Conservation (phyloP, 495 filamentous ascomycete species). For the Pyrenula massariospora region DNA sequence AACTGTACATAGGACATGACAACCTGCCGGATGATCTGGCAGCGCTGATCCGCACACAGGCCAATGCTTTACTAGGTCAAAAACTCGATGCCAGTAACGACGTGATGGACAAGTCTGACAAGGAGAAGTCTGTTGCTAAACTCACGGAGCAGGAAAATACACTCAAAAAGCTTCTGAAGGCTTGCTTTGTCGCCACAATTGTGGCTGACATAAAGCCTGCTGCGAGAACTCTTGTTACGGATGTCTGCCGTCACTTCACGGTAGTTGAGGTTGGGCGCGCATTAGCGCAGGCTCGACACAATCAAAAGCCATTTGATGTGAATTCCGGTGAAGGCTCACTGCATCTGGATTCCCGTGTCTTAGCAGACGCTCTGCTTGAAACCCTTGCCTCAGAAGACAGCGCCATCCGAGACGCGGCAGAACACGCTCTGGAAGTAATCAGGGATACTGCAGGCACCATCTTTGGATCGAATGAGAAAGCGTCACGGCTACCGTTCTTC, state of each 20-base stretch:
- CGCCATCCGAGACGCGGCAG: slow-evolving; percentile 72
- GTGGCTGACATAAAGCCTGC: slow-evolving; percentile 65
- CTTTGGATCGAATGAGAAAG: slow-evolving; percentile 60
- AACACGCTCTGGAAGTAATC: slow-evolving; percentile 61
- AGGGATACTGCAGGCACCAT: slow-evolving; percentile 69
- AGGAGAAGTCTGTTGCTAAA: slow-evolving; percentile 73
- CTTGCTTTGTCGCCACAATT: slow-evolving; percentile 75
- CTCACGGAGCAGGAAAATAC: slow-evolving; percentile 69
- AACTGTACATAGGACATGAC: slow-evolving; percentile 80
- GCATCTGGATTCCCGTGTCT: slow-evolving; percentile 68
- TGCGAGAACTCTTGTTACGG: slow-evolving; percentile 59
- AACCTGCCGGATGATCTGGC: slow-evolving; percentile 81
- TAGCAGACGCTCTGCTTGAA: slow-evolving; percentile 82
- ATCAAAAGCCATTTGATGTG: slow-evolving; percentile 65
- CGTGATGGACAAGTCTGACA: slow-evolving; percentile 53
- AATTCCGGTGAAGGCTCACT: slow-evolving; percentile 76
- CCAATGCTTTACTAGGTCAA: slow-evolving; percentile 64
- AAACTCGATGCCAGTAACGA: slow-evolving; percentile 53
- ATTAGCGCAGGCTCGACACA: slow-evolving; percentile 62
- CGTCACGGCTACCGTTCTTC: slow-evolving; percentile 70
- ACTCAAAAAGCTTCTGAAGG: slow-evolving; percentile 77
- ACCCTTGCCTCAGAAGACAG: slow-evolving; percentile 71
- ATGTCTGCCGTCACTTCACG: slow-evolving; percentile 79
- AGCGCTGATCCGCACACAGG: slow-evolving; percentile 73
- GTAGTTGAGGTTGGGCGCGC: slow-evolving; percentile 81